Percentiles rank a stretch among this genome's conserved stretches.
Evolutionary conservation across 2,329 filamentous ascomycete genomes (phyloP).

Genomic region (Arthrinium phaeospermum): DNA sequence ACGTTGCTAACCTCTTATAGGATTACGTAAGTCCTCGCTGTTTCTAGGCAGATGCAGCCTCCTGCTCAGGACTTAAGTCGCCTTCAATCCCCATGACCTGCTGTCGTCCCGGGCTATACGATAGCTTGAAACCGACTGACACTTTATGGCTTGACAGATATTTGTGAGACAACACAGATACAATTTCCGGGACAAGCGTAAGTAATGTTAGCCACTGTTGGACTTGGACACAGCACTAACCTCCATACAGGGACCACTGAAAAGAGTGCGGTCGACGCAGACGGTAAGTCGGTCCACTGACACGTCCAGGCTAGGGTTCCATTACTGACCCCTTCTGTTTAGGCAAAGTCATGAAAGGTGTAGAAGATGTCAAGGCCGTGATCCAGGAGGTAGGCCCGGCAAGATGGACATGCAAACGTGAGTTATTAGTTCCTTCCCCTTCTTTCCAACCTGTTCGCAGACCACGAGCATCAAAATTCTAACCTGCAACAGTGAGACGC

Average conservation of each 20-base stretch:
- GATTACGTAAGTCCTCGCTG: not conserved
- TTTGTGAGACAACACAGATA: constrained; percentile 92
- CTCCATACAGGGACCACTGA: constrained; percentile 41
- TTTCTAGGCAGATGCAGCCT: not conserved
- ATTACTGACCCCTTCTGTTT: not conserved
- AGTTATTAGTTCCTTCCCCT: constrained; percentile 47
- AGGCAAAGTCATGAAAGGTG: constrained; percentile 75
- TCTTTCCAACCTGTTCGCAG: constrained; percentile 44
- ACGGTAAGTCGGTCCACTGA: constrained; percentile 57
- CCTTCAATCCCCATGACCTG: not conserved
- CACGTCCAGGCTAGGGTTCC: not conserved
- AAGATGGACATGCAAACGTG: not conserved
- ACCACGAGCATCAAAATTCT: not conserved
- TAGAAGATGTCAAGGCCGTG: constrained; percentile 83
- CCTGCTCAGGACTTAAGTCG: not conserved
- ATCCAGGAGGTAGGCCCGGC: constrained; percentile 85
- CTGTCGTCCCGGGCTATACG: not conserved
- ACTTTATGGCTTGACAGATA: constrained; percentile 51
- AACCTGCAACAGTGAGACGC: constrained; percentile 56
- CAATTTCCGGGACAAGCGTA: constrained; percentile 86
- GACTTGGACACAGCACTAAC: not conserved
- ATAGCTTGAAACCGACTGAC: not conserved
- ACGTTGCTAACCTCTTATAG: not conserved
- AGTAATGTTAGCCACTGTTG: constrained; percentile 49
- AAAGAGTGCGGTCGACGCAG: constrained; percentile 80